Conservation (phyloP, 179 eudicot genomes). For the Beta corolliflora region DNA sequence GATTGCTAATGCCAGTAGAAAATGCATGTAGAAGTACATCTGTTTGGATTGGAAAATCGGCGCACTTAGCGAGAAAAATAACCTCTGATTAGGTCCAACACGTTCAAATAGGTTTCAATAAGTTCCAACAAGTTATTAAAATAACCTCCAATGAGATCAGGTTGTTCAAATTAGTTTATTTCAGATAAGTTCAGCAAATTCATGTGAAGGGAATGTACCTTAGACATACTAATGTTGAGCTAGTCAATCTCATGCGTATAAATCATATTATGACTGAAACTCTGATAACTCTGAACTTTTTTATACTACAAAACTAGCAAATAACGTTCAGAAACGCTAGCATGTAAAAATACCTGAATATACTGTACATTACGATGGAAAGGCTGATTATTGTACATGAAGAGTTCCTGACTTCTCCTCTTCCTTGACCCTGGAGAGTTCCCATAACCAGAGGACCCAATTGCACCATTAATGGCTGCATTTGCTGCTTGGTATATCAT, state of each 20-base stretch:
- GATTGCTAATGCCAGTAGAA: neutral
- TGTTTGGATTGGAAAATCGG: neutral
- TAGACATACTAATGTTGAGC: neutral
- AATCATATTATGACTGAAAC: neutral
- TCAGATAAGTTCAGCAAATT: too few species aligned
- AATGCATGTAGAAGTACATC: neutral
- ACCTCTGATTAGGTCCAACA: too few species aligned
- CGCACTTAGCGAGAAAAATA: too few species aligned
- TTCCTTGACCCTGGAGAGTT: constrained; percentile 43
- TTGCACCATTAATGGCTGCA: constrained; percentile 51
- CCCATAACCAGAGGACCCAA: constrained; percentile 43
- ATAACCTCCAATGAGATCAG: too few species aligned
- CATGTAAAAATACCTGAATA: constrained; percentile 33
- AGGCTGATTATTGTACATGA: constrained; percentile 31
- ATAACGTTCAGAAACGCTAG: neutral
- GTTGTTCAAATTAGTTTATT: too few species aligned
- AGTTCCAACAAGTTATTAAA: too few species aligned
- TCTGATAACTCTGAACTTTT: neutral
- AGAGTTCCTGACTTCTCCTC: constrained; percentile 37
- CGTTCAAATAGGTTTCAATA: too few species aligned
- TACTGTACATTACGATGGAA: constrained; percentile 26
- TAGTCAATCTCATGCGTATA: neutral
- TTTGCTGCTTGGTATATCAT: constrained; percentile 50
- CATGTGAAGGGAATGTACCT: too few species aligned
- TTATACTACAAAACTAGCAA: neutral